Percentiles rank a stretch among this genome's conserved stretches.
phyloP scores from a whole-genome alignment of 2,329 filamentous ascomycete species.

The Fragosphaeria purpurea region DNA sequence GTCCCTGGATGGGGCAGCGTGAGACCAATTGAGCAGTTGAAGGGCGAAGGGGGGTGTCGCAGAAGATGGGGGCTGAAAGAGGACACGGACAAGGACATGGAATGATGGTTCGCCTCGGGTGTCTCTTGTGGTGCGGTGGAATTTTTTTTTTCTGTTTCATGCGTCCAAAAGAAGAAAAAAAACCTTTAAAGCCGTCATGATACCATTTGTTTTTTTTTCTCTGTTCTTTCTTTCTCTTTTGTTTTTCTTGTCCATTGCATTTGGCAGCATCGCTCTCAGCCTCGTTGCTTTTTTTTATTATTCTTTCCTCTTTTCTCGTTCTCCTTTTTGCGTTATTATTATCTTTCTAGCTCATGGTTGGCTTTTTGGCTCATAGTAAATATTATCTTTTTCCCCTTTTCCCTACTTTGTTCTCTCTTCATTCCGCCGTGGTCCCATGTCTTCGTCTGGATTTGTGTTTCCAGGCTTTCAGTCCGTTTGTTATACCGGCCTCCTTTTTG shows the following conservation, averaged over 20 bases:
- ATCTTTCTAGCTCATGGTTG: not conserved
- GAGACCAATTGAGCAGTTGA: not conserved
- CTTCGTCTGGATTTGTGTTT: no score
- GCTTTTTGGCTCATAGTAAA: not conserved
- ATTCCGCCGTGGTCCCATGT: not conserved
- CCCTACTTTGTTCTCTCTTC: not conserved
- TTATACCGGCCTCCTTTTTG: no score
- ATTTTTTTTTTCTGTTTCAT: constrained; percentile 13
- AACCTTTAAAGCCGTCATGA: constrained; percentile 10
- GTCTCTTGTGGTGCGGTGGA: not conserved
- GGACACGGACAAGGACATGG: not conserved
- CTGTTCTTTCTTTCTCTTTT: not conserved
- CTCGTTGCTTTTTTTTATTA: not conserved
- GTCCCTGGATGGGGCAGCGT: constrained; percentile 7
- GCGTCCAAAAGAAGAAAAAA: constrained; percentile 9
- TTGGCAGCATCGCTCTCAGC: not conserved
- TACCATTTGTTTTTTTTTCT: constrained; percentile 14
- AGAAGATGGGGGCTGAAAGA: constrained; percentile 13
- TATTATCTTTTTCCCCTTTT: not conserved
- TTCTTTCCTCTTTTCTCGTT: not conserved
- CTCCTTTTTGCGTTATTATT: not conserved
- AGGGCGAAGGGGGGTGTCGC: constrained; percentile 16
- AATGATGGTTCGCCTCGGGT: not conserved
- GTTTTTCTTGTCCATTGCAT: not conserved
- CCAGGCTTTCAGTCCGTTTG: no score